Percentiles rank a stretch among this genome's conserved stretches.
Conservation (phyloP, 2,329 filamentous ascomycete genomes). For the Ilyonectria mors-panacis region DNA sequence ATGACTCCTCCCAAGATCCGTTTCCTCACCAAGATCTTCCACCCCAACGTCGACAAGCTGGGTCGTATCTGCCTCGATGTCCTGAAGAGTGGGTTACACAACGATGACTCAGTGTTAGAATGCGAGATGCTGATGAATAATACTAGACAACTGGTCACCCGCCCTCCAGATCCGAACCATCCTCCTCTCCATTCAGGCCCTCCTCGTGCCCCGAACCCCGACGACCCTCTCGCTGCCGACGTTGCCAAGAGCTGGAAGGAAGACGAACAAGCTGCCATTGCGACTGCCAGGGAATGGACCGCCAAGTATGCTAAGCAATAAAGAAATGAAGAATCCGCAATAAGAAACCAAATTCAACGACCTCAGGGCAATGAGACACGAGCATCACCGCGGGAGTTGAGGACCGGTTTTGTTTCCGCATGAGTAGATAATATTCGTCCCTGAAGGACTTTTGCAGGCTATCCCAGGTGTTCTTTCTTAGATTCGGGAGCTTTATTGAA, state of each 20-base stretch:
- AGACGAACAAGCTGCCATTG: constrained; percentile 91
- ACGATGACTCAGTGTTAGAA: background rate
- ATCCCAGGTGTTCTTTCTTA: constrained; percentile 38
- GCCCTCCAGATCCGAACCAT: constrained; percentile 98
- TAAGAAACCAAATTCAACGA: constrained; percentile 25
- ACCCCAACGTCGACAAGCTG: constrained; percentile 98
- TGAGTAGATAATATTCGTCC: constrained; percentile 24
- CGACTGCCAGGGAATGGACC: constrained; percentile 94
- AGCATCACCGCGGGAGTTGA: constrained; percentile 30
- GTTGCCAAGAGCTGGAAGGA: constrained; percentile 99
- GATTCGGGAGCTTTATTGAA: constrained; percentile 28
- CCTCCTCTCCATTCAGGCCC: constrained; percentile 96
- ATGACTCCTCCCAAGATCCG: constrained; percentile 99
- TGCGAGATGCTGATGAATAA: constrained; percentile 32
- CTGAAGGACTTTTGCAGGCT: constrained; percentile 32
- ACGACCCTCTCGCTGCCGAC: constrained; percentile 97
- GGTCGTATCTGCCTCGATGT: constrained; percentile 98
- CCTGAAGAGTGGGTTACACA: constrained; percentile 82
- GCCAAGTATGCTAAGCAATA: constrained; percentile 79
- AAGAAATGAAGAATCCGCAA: constrained; percentile 28
- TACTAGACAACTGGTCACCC: constrained; percentile 95
- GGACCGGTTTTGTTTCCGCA: constrained; percentile 28
- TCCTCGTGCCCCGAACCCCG: constrained; percentile 95
- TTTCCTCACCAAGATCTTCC: constrained; percentile 99
- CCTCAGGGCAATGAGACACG: constrained; percentile 25